Conservation (phyloP, 495 filamentous ascomycete genomes). For the Patellaria atrata region DNA sequence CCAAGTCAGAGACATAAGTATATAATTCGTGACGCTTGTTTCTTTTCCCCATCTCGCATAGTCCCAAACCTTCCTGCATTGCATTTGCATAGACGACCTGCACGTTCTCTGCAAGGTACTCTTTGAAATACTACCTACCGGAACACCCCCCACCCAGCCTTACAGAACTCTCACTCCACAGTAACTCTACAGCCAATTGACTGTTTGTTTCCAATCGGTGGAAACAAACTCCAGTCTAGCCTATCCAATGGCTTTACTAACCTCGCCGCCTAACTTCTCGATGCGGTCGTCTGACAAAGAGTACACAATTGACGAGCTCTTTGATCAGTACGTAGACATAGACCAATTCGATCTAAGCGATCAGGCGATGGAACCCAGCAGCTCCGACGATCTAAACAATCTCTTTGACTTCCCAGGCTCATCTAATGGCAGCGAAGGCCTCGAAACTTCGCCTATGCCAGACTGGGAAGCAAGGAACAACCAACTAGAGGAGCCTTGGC, state of each 20-base stretch:
- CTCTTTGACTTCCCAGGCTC: conserved; percentile 21
- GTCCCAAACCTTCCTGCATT: conserved; percentile 4
- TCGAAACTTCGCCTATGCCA: conserved; percentile 20
- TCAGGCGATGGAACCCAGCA: conserved; percentile 16
- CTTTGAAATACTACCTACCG: conserved; percentile 1
- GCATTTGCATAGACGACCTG: conserved; percentile 7
- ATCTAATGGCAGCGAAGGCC: conserved; percentile 22
- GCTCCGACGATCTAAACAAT: conserved; percentile 21
- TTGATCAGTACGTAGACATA: conserved; percentile 28
- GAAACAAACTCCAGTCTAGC: conserved; percentile 14
- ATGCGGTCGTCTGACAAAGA: conserved; percentile 27
- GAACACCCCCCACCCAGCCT: conserved; percentile 1
- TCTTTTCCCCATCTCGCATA: conserved; percentile 14
- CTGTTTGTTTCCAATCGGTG: conserved; percentile 7
- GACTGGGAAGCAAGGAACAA: conserved; percentile 10
- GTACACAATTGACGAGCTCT: conserved; percentile 27
- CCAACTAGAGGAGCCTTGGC: conserved; percentile 17
- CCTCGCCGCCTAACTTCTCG: conserved; percentile 11
- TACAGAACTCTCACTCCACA: conserved; percentile 1
- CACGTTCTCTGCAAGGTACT: conserved; percentile 11
- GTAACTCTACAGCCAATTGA: conserved; percentile 7
- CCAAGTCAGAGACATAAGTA: conserved; percentile 4
- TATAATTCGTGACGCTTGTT: conserved; percentile 20
- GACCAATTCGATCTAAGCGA: conserved; percentile 24
- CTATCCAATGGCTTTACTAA: conserved; percentile 14